phyloP scores from a whole-genome alignment of 108 stramenopile genomes.

The Skeletonema costatum region DNA sequence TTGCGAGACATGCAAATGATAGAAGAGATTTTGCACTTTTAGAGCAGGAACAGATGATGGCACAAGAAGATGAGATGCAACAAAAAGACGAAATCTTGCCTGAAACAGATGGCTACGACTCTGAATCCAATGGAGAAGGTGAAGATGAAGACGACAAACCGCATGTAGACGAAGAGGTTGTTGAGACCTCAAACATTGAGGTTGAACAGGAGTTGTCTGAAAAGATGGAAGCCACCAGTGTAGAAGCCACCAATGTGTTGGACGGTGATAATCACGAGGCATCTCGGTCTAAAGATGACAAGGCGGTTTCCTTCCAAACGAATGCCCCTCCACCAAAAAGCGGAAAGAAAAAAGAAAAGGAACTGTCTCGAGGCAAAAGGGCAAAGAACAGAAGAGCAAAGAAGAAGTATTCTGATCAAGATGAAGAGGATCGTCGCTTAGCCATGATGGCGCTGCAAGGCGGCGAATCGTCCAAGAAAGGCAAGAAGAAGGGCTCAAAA shows the following conservation, averaged over 20 bases:
- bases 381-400: slow-evolving; percentile 68
- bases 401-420: slow-evolving; percentile 95
- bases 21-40: slow-evolving; percentile 83
- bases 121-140: not conserved
- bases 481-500: slow-evolving; percentile 49
- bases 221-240: not conserved
- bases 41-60: slow-evolving; percentile 51
- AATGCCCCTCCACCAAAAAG: slow-evolving; percentile 5
- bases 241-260: not conserved
- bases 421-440: slow-evolving; percentile 93
- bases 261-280: not conserved
- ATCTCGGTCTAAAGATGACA: not conserved
- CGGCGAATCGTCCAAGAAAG: slow-evolving; percentile 67
- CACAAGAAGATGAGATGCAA: slow-evolving; percentile 13
- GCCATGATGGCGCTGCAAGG: slow-evolving; percentile 91
- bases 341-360: slow-evolving; percentile 65
- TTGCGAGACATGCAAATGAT: slow-evolving; percentile 90
- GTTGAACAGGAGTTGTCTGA: not conserved
- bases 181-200: not conserved
- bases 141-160: not conserved
- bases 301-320: slow-evolving; percentile 14
- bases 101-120: not conserved
- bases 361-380: slow-evolving; percentile 76
- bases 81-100: slow-evolving; percentile 13
- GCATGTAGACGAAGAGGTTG: not conserved